Conservation (phyloP, 192 early-diverging fungal species). For the Coemansia sp. region DNA sequence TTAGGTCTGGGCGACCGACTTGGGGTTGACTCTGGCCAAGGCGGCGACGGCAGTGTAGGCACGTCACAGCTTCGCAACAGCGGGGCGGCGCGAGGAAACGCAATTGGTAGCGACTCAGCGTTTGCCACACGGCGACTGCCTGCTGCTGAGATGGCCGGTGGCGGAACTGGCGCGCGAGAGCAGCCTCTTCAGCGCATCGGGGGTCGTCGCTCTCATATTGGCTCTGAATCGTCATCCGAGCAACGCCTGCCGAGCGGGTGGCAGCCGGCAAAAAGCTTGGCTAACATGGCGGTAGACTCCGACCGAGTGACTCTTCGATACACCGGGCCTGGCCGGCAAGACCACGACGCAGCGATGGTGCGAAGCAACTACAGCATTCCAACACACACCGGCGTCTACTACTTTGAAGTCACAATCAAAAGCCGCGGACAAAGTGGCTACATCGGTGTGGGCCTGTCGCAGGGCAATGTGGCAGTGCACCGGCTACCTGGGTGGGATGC, state of each 20-base stretch:
- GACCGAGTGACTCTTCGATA: conserved; percentile 34
- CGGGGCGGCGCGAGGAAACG: neutral
- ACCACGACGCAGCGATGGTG: conserved; percentile 81
- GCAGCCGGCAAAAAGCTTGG: conserved; percentile 12
- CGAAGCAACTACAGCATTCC: conserved; percentile 80
- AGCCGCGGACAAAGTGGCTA: conserved; percentile 87
- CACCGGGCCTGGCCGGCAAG: conserved; percentile 64
- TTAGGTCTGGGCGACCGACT: conserved; percentile 12
- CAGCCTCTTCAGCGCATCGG: neutral
- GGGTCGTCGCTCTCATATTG: neutral
- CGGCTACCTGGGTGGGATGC: conserved; percentile 91
- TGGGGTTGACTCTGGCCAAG: neutral
- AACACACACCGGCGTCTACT: conserved; percentile 82
- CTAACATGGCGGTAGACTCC: conserved; percentile 24
- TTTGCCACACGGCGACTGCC: neutral
- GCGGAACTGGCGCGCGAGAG: neutral
- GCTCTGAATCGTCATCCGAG: neutral
- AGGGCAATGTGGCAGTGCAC: conserved; percentile 50
- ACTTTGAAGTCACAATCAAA: conserved; percentile 84
- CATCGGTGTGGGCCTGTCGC: conserved; percentile 88
- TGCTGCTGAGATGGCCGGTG: neutral
- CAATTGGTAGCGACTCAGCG: neutral
- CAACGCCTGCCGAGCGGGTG: conserved; percentile 32
- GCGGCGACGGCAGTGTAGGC: neutral
- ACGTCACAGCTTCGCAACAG: conserved; percentile 1